These are phyloP conservation scores for Cucurbita pepo DNA, from an alignment of 306 rosid genomes.

Conservation along the genomic window DNA sequence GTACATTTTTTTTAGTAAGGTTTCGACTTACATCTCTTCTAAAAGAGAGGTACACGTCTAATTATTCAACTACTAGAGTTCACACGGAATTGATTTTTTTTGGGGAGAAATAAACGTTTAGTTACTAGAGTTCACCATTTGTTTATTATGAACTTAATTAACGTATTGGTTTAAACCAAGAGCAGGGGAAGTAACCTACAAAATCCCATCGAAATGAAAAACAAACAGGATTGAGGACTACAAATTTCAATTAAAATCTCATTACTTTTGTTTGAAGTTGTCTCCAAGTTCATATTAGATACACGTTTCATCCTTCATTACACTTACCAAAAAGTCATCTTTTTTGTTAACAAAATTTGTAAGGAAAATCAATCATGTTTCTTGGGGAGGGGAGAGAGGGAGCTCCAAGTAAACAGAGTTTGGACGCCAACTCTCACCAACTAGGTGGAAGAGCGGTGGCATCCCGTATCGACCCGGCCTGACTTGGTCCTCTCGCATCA, in stretches of 20 bases:
- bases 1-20: background rate
- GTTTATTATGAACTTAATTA: too few relatives aligned
- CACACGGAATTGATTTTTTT: too few relatives aligned
- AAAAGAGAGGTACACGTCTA: too few relatives aligned
- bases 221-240: too few relatives aligned
- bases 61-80: too few relatives aligned
- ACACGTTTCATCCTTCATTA: background rate
- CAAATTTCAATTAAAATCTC: background rate
- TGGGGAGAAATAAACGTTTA: too few relatives aligned
- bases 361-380: too few relatives aligned
- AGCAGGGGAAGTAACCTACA: background rate
- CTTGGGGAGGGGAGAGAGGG: too few relatives aligned
- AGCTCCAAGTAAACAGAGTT: conserved; percentile 6
- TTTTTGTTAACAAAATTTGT: background rate
- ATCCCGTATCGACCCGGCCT: background rate
- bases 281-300: background rate
- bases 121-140: too few relatives aligned
- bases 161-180: too few relatives aligned
- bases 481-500: background rate
- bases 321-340: background rate
- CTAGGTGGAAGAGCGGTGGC: background rate
- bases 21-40: background rate
- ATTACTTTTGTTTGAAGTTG: background rate
- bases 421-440: conserved; percentile 20
- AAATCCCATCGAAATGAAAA: background rate